Conservation (phyloP, 306 rosid species). For the Pyrus communis region DNA sequence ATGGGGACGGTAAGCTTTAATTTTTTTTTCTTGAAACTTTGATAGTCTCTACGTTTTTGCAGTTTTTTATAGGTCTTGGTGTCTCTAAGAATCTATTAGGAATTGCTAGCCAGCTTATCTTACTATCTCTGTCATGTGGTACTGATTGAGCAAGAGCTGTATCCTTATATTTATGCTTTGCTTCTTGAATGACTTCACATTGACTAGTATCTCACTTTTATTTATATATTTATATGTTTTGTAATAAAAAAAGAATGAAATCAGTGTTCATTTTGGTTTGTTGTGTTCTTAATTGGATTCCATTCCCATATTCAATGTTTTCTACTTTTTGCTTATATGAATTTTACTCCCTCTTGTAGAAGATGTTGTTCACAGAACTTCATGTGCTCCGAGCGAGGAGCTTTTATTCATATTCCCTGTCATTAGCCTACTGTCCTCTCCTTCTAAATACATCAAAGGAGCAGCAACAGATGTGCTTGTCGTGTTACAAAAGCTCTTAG, state of each 20-base stretch:
- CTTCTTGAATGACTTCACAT: neutral
- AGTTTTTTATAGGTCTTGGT: neutral
- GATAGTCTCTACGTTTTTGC: neutral
- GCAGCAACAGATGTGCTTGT: conserved; percentile 63
- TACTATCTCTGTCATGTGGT: neutral
- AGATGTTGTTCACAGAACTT: conserved; percentile 25
- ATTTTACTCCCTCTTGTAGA: conserved; percentile 41
- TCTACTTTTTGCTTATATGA: neutral
- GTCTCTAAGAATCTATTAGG: neutral
- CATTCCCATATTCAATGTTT: conserved; percentile 5
- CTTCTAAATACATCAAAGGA: conserved; percentile 72
- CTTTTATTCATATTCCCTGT: conserved; percentile 69
- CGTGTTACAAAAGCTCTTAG: conserved; percentile 54
- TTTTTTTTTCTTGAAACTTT: neutral
- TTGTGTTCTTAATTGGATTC: neutral
- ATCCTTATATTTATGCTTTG: neutral
- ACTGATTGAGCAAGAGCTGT: neutral
- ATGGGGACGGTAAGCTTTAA: conserved; percentile 46
- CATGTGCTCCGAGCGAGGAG: conserved; percentile 55
- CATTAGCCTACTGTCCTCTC: conserved; percentile 80
- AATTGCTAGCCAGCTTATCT: neutral
- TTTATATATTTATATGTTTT: neutral
- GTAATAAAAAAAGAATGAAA: neutral
- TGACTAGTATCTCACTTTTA: neutral
- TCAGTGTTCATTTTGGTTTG: neutral